Conservation (phyloP, 371 early-diverging fungal genomes). For the Mucor saturninus region DNA sequence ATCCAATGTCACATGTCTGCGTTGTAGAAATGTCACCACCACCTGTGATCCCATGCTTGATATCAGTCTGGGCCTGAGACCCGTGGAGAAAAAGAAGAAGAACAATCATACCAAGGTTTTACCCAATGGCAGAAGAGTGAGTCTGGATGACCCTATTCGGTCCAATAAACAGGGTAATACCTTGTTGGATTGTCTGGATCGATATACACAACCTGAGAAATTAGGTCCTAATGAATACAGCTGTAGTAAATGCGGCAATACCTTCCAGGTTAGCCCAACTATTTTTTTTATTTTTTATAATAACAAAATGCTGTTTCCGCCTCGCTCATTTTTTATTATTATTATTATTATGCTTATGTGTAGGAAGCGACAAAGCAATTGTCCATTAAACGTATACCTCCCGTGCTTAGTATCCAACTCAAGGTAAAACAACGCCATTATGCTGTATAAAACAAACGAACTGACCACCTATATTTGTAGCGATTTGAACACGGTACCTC, state of each 20-base stretch:
- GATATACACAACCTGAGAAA: constrained; percentile 78
- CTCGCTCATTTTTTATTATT: neutral
- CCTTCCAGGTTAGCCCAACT: constrained; percentile 42
- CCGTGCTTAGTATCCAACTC: constrained; percentile 88
- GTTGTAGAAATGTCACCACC: constrained; percentile 81
- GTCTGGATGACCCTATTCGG: constrained; percentile 11
- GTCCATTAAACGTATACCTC: constrained; percentile 83
- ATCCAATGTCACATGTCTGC: constrained; percentile 86
- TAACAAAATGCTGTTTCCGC: neutral
- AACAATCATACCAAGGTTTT: neutral
- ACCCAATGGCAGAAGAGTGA: constrained; percentile 19
- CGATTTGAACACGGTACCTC: constrained; percentile 83
- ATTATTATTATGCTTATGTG: neutral
- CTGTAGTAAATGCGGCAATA: constrained; percentile 74
- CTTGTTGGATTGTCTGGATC: constrained; percentile 62
- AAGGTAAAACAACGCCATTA: constrained; percentile 61
- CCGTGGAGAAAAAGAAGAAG: constrained; percentile 50
- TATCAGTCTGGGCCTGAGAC: constrained; percentile 82
- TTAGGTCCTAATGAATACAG: constrained; percentile 74
- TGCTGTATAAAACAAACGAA: neutral
- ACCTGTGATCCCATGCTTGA: constrained; percentile 91
- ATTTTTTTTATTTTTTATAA: neutral
- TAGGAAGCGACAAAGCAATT: constrained; percentile 85
- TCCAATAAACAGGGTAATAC: constrained; percentile 43
- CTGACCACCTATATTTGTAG: constrained; percentile 35